A percentile compares a stretch with the other conserved stretches of the same genome.
Conservation (phyloP, 768 basidiomycete genomes). For the Omphalotus guepiniiformis region DNA sequence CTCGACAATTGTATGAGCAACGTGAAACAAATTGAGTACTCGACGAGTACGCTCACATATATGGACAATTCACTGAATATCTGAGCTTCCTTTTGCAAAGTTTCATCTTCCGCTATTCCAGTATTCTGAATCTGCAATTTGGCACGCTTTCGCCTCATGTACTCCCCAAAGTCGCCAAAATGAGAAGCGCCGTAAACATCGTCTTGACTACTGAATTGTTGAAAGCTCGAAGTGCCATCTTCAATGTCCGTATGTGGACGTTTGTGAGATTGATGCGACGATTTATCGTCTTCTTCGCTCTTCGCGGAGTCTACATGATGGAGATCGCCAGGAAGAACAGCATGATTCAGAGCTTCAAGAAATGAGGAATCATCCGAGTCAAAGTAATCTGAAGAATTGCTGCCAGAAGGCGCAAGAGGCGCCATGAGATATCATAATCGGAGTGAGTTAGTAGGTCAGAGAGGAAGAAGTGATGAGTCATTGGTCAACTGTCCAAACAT, state of each 20-base stretch:
- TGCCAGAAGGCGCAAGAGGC: not conserved
- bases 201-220: too few relatives aligned
- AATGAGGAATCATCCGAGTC: constrained; percentile 52
- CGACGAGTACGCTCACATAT: constrained; percentile 56
- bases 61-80: constrained; percentile 76
- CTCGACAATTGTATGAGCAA: constrained; percentile 4
- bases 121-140: constrained; percentile 84
- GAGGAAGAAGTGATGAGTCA: too few relatives aligned
- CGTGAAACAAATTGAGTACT: not conserved
- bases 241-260: constrained; percentile 27
- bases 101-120: constrained; percentile 24
- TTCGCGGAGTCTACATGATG: constrained; percentile 14
- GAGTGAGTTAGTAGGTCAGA: too few relatives aligned
- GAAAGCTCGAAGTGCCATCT: too few relatives aligned
- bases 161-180: constrained; percentile 84
- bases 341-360: constrained; percentile 41
- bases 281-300: constrained; percentile 32
- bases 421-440: not conserved
- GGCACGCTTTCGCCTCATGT: constrained; percentile 86
- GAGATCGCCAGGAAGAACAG: constrained; percentile 47
- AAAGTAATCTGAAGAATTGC: constrained; percentile 50
- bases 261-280: constrained; percentile 39
- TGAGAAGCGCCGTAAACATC: constrained; percentile 70
- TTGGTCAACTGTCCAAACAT: too few relatives aligned
- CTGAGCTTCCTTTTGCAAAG: constrained; percentile 27